Evolutionary conservation across 2,329 filamentous ascomycete species (phyloP).

Genomic region (Achaetomium macrosporum): DNA sequence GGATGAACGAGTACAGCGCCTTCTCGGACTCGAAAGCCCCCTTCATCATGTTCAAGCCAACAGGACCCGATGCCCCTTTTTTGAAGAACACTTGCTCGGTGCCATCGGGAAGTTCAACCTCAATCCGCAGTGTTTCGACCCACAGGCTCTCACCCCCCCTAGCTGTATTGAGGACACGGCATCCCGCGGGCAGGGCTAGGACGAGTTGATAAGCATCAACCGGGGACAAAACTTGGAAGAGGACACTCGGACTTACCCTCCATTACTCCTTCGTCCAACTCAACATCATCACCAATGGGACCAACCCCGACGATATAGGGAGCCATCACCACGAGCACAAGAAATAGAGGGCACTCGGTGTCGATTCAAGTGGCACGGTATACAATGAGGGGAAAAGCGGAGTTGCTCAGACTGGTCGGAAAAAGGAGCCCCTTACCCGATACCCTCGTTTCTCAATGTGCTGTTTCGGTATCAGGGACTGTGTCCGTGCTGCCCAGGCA

Average conservation of each 20-base stretch:
- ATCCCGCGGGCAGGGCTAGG: conserved; percentile 13
- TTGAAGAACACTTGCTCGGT: conserved; percentile 14
- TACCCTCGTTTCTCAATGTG: neutral
- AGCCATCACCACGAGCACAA: neutral
- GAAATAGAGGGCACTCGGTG: neutral
- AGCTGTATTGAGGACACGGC: neutral
- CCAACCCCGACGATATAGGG: neutral
- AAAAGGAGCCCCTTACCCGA: neutral
- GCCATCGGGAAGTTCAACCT: conserved; percentile 14
- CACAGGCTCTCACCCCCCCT: neutral
- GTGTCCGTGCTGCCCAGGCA: neutral
- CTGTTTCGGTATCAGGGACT: neutral
- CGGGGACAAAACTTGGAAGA: neutral
- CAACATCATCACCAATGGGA: neutral
- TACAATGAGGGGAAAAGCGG: neutral
- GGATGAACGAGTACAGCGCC: conserved; percentile 22
- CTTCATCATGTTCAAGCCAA: conserved; percentile 10
- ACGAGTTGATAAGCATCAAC: neutral
- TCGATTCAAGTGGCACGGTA: neutral
- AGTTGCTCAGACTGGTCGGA: neutral
- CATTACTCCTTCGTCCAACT: neutral
- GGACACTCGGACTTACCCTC: neutral
- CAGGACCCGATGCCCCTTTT: conserved; percentile 16
- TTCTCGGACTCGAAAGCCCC: conserved; percentile 23
- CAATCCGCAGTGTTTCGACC: conserved; percentile 7